Percentiles rank a stretch among this genome's conserved stretches.
Conservation (phyloP, 495 filamentous ascomycete species). For the Penicillium crystallinum region DNA sequence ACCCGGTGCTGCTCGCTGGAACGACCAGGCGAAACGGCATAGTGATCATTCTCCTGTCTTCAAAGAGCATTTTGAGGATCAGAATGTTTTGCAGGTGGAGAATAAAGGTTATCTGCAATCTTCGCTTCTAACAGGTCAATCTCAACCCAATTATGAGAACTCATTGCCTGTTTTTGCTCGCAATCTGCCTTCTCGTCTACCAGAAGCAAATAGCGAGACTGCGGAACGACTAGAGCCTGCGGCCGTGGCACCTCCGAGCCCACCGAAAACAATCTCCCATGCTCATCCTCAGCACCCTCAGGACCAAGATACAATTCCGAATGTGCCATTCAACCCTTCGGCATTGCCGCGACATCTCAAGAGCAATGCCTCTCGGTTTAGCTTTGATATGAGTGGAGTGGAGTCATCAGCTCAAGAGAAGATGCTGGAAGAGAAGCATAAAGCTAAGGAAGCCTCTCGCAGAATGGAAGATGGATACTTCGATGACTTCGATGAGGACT, state of each 20-base stretch:
- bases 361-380: conserved; percentile 83
- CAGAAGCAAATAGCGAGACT: conserved; percentile 19
- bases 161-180: conserved; percentile 48
- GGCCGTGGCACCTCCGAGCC: background rate
- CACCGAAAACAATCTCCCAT: conserved; percentile 2
- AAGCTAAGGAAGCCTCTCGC: conserved; percentile 56
- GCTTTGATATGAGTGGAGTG: conserved; percentile 79
- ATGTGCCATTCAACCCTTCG: conserved; percentile 36
- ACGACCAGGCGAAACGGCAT: conserved; percentile 30
- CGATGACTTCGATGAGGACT: conserved; percentile 52
- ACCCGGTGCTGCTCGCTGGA: conserved; percentile 9
- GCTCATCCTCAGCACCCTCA: conserved; percentile 10
- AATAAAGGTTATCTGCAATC: conserved; percentile 47
- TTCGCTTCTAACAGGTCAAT: conserved; percentile 35
- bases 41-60: conserved; percentile 59
- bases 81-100: conserved; percentile 44
- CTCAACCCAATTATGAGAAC: conserved; percentile 29
- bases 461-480: conserved; percentile 42
- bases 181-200: conserved; percentile 41
- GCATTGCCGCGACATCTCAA: conserved; percentile 68
- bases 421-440: conserved; percentile 78
- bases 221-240: conserved; percentile 4
- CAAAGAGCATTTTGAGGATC: conserved; percentile 63
- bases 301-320: conserved; percentile 35
- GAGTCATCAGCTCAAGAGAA: conserved; percentile 76